Evolutionary conservation across 2,329 filamentous ascomycete genomes (phyloP).

Genomic region (Calonectria pseudoreteaudii): DNA sequence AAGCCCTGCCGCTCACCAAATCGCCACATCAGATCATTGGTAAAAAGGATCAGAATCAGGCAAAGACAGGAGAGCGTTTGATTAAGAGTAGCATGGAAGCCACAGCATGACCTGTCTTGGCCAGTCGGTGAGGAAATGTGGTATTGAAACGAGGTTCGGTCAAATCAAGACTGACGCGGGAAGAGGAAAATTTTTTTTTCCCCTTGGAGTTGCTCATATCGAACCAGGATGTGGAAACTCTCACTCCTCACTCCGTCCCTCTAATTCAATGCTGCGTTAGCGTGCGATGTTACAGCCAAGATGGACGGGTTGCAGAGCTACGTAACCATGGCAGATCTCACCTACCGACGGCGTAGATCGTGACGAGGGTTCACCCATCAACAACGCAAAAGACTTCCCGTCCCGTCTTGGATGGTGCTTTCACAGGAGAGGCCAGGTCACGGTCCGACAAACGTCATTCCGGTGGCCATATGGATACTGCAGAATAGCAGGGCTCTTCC

Average conservation of each 20-base stretch:
- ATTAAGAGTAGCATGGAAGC: conserved; percentile 25
- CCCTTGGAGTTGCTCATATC: not conserved
- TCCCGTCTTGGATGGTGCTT: conserved; percentile 17
- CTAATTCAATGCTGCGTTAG: conserved; percentile 19
- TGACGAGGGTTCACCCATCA: conserved; percentile 26
- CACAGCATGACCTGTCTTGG: conserved; percentile 19
- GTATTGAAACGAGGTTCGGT: conserved; percentile 14
- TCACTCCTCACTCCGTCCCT: conserved; percentile 17
- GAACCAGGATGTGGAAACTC: conserved; percentile 22
- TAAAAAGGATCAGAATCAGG: conserved; percentile 32
- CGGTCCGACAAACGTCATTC: conserved; percentile 8
- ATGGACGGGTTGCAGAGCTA: conserved; percentile 14
- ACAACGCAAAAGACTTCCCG: conserved; percentile 3
- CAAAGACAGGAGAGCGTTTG: conserved; percentile 32
- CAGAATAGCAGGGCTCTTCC: conserved; percentile 27
- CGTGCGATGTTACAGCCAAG: conserved; percentile 7
- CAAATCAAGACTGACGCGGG: conserved; percentile 7
- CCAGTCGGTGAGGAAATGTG: conserved; percentile 26
- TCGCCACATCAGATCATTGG: conserved; percentile 25
- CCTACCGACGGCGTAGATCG: conserved; percentile 35
- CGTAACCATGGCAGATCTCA: conserved; percentile 34
- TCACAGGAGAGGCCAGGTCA: conserved; percentile 10
- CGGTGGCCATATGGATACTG: not conserved
- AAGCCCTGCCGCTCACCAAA: conserved; percentile 19
- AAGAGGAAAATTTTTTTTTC: not conserved